Conservation (phyloP, 2,329 filamentous ascomycete genomes). For the Paramyrothecium roridum region DNA sequence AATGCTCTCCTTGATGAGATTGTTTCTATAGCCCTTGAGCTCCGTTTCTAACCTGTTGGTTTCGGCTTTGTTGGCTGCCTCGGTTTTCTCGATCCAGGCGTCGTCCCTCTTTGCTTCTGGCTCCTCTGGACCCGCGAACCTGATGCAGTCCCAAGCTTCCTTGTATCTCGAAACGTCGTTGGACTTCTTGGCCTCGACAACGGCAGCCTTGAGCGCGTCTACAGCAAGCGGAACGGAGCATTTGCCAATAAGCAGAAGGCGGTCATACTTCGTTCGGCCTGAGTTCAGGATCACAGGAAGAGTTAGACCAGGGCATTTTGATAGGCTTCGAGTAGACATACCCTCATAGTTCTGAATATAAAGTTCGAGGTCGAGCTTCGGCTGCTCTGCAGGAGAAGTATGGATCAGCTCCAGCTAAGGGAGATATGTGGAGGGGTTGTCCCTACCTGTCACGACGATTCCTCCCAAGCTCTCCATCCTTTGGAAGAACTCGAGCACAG, state of each 20-base stretch:
- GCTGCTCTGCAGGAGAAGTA: constrained; percentile 53
- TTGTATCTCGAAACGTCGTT: constrained; percentile 71
- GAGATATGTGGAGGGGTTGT: neutral
- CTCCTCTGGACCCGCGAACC: constrained; percentile 61
- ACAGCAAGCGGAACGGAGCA: constrained; percentile 71
- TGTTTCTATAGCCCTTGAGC: constrained; percentile 92
- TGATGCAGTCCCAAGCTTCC: constrained; percentile 64
- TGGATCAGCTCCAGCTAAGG: neutral
- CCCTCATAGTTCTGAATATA: constrained; percentile 89
- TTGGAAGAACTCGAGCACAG: constrained; percentile 40
- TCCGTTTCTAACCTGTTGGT: constrained; percentile 77
- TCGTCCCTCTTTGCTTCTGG: constrained; percentile 65
- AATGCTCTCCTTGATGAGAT: constrained; percentile 95
- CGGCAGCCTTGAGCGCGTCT: constrained; percentile 77
- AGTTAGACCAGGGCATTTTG: too few relatives aligned
- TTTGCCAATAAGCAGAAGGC: constrained; percentile 77
- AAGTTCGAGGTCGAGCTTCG: constrained; percentile 87
- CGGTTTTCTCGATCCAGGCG: constrained; percentile 70
- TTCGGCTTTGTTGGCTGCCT: constrained; percentile 65
- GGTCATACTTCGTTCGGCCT: constrained; percentile 80
- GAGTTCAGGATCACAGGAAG: too few relatives aligned
- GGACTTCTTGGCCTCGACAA: constrained; percentile 72
- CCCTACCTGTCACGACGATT: constrained; percentile 45
- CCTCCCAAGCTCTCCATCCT: constrained; percentile 42
- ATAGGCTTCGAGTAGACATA: constrained; percentile 32